Conservation (phyloP, 2,329 filamentous ascomycete genomes). For the Purpureocillium takamizusanense region DNA sequence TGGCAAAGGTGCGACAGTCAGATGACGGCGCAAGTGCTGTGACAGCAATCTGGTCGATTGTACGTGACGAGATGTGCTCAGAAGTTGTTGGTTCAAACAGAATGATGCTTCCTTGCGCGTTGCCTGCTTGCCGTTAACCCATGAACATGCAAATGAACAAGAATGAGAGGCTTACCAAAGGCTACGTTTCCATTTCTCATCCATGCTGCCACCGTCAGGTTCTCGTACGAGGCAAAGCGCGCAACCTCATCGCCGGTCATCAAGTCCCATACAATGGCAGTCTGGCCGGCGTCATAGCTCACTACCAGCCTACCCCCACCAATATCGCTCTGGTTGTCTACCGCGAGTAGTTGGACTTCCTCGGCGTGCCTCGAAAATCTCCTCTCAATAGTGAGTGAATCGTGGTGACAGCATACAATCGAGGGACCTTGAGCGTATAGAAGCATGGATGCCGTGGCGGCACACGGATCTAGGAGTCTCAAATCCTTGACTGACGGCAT, state of each 20-base stretch:
- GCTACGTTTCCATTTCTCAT: conserved; percentile 96
- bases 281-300: conserved; percentile 86
- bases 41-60: conserved; percentile 84
- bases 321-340: conserved; percentile 84
- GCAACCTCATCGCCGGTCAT: conserved; percentile 85
- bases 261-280: conserved; percentile 93
- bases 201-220: conserved; percentile 78
- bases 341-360: conserved; percentile 73
- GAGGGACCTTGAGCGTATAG: conserved; percentile 77
- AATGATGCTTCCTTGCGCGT: conserved; percentile 85
- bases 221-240: conserved; percentile 86
- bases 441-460: conserved; percentile 83
- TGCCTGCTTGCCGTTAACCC: conserved; percentile 47
- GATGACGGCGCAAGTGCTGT: conserved; percentile 84
- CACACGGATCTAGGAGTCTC: conserved; percentile 72
- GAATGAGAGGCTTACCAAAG: conserved; percentile 59
- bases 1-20: conserved; percentile 91
- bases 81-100: conserved; percentile 89
- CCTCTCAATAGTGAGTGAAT: conserved; percentile 81
- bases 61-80: conserved; percentile 84
- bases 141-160: background rate
- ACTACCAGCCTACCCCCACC: conserved; percentile 80
- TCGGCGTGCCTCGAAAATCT: conserved; percentile 78
- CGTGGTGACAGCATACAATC: conserved; percentile 84
- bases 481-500: conserved; percentile 40